A percentile compares a stretch with the other conserved stretches of the same genome.
phyloP scores from a whole-genome alignment of 2,329 filamentous ascomycete species.

The Hypoxylon rubiginosum region DNA sequence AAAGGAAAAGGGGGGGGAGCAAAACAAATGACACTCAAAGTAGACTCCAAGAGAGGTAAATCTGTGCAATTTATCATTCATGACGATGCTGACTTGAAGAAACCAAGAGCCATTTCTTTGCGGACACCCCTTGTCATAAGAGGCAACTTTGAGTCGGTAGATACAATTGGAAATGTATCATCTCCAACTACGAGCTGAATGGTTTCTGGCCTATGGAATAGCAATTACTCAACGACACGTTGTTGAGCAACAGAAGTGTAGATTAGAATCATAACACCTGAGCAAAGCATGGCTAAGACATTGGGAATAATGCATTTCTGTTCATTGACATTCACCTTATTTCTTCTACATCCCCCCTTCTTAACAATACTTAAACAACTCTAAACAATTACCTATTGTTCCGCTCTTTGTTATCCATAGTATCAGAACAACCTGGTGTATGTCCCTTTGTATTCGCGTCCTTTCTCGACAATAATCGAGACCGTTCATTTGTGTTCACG shows the following conservation, averaged over 20 bases:
- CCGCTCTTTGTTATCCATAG: conserved; percentile 4
- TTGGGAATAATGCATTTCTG: not conserved
- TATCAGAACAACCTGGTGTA: not conserved
- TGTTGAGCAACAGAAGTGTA: not conserved
- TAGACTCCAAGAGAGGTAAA: not conserved
- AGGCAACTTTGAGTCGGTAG: not conserved
- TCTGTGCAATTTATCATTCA: not conserved
- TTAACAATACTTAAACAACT: not conserved
- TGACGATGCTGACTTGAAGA: not conserved
- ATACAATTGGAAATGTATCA: not conserved
- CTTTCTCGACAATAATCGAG: conserved; percentile 20
- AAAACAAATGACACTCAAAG: not conserved
- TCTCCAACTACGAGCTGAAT: not conserved
- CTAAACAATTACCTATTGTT: not conserved
- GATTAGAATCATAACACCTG: not conserved
- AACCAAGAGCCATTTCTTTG: not conserved
- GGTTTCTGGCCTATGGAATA: not conserved
- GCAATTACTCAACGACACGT: not conserved
- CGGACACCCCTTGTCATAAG: not conserved
- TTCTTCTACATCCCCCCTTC: not conserved
- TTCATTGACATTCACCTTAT: not conserved
- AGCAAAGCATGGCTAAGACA: not conserved
- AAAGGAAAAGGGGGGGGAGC: too few relatives aligned
- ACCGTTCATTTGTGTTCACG: not conserved
- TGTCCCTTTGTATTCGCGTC: not conserved